Conservation (phyloP, 1,284 basidiomycete species). For the Leccinum subrobustum region DNA sequence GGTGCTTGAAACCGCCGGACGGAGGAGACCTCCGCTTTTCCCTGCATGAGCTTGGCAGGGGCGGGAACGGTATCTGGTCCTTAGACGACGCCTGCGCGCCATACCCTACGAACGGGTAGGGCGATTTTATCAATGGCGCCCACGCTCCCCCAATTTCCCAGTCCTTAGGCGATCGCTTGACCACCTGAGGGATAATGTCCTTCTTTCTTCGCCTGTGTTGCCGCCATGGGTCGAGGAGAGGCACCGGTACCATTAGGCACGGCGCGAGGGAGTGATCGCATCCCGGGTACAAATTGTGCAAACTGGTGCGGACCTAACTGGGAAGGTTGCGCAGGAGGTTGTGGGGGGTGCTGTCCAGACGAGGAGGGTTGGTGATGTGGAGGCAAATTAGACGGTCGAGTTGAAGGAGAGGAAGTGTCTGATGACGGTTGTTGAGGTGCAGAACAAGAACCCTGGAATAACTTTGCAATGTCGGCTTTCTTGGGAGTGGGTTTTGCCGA, state of each 20-base stretch:
- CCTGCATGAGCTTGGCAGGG: constrained; percentile 47
- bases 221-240: constrained; percentile 53
- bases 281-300: constrained; percentile 44
- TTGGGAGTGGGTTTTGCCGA: constrained; percentile 37
- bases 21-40: constrained; percentile 31
- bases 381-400: constrained; percentile 46
- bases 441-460: constrained; percentile 56
- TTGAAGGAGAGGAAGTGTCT: constrained; percentile 40
- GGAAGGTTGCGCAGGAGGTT: constrained; percentile 41
- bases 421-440: constrained; percentile 30
- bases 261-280: constrained; percentile 49
- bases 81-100: constrained; percentile 56
- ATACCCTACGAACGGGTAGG: constrained; percentile 63
- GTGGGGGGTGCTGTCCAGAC: constrained; percentile 39
- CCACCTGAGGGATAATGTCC: constrained; percentile 43
- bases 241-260: constrained; percentile 61
- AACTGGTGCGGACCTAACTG: constrained; percentile 46
- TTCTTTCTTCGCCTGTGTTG: too few species aligned
- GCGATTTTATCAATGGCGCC: constrained; percentile 43
- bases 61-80: constrained; percentile 70
- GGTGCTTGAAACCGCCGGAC: constrained; percentile 18
- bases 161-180: constrained; percentile 41
- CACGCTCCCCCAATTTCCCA: constrained; percentile 33
- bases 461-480: constrained; percentile 62
- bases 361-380: constrained; percentile 38